Conservation (phyloP, 1,139 yeast genomes). For the Casaregolazyma suthepensis region DNA sequence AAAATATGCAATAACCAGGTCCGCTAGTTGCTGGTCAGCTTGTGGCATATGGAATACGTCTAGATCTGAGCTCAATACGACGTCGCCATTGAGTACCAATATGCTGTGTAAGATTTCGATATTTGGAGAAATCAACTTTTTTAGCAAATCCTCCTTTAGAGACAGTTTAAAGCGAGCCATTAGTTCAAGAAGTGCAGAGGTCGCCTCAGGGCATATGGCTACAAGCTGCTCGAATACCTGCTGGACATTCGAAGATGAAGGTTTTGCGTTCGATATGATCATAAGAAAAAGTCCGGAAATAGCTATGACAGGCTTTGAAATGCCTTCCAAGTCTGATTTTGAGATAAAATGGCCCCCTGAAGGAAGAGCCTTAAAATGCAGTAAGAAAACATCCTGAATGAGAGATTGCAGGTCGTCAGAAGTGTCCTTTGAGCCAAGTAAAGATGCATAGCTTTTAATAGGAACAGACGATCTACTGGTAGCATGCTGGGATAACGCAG, state of each 20-base stretch:
- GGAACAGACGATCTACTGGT: neutral
- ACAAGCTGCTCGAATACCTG: conserved; percentile 1
- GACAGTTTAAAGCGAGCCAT: neutral
- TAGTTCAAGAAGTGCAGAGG: neutral
- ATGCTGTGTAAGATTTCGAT: neutral
- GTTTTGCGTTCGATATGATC: neutral
- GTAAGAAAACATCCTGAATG: neutral
- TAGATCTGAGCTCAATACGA: neutral
- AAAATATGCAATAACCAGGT: neutral
- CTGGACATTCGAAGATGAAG: neutral
- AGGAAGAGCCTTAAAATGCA: neutral
- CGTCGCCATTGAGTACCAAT: neutral
- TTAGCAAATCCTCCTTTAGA: conserved; percentile 3
- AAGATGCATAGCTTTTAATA: neutral
- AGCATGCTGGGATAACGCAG: neutral
- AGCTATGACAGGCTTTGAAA: neutral
- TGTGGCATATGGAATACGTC: neutral
- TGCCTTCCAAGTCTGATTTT: neutral
- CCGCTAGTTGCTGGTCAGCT: conserved; percentile 3
- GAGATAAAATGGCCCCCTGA: neutral
- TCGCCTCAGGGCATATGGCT: neutral
- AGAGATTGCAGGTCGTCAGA: neutral
- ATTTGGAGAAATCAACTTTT: neutral
- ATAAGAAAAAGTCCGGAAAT: neutral
- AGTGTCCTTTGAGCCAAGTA: neutral